Base-by-base conservation (phyloP, 495 filamentous ascomycete genomes). In the Aspergillus indologenus region DNA sequence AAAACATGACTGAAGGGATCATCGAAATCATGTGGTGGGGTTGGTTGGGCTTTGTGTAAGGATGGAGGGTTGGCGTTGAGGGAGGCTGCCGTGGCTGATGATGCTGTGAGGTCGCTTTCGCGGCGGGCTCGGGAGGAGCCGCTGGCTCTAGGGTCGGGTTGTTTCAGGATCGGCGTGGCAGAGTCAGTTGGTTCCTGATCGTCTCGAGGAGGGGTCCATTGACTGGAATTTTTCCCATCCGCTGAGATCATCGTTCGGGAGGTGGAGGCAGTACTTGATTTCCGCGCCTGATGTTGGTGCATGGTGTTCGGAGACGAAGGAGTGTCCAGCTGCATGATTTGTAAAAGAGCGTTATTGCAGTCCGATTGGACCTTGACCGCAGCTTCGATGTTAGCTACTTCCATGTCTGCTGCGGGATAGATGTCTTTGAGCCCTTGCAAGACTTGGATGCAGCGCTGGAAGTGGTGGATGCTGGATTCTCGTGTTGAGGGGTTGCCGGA, bases 381-480 rank as follows among this genome's bases (percentile, higher is more conserved):
- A 5, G 88, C 89, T 68, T 92, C 86, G 15, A 96, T 79, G 70
- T 94, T 93, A 23, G 85, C 85, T 6, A 85, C 86, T 42, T 89
- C 88, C 66, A 88, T 89, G 63, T 91, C 89, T 6, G 91, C 91
- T 0, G 90, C 88, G 6, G 90, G 83, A 64, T 96, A 95, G 50
- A 86, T 90, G 51, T 92, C 88, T 34, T 89, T 87, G 7, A 96
- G 76, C 29, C 81, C 81, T 62, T 87, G 81, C 71, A 96, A 84
- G 18, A 91, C 89, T 45, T 84, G 81, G 77, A 93, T 88, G 71
- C 90, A 93, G 60, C 89, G 81, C 60, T 83, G 84, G 73, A 95
- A 93, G 54, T 88, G 89, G 55, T 82, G 76, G 57, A 88, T 78
- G 58, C 87, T 88, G 46, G 80, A 70, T 23, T 85, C 79, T 17